phyloP scores from a whole-genome alignment of 768 basidiomycete species.

The Glaciozyma martinii region DNA sequence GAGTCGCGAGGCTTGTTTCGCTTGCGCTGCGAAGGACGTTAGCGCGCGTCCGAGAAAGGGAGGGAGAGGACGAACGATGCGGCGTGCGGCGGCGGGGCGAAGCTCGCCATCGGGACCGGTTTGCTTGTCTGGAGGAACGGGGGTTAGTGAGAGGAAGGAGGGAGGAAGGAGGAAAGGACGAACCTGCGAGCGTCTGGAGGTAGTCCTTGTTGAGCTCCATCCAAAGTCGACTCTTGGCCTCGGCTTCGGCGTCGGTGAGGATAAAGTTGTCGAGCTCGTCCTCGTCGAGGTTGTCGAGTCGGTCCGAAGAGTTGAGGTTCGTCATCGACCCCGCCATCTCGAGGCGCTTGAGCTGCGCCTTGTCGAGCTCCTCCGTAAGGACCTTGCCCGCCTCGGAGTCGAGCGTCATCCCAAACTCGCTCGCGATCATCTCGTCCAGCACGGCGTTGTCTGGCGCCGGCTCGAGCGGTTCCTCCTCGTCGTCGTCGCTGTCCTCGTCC shows the following conservation, averaged over 20 bases:
- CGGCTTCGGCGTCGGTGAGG: constrained; percentile 68
- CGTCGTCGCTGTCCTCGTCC: constrained; percentile 19
- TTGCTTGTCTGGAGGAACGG: constrained; percentile 52
- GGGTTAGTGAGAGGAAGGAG: background rate
- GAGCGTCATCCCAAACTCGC: constrained; percentile 63
- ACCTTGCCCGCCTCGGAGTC: constrained; percentile 48
- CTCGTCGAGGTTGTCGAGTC: constrained; percentile 62
- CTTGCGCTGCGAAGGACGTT: constrained; percentile 27
- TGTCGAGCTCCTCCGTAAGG: constrained; percentile 51
- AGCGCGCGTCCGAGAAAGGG: too few relatives aligned
- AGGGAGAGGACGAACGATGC: constrained; percentile 7
- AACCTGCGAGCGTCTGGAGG: constrained; percentile 75
- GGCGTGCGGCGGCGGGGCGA: constrained; percentile 5
- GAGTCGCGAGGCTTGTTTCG: constrained; percentile 58
- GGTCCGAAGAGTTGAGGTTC: constrained; percentile 31
- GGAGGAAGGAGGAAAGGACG: constrained; percentile 32
- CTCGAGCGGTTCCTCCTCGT: constrained; percentile 5
- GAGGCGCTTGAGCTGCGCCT: constrained; percentile 55
- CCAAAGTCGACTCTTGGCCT: constrained; percentile 83
- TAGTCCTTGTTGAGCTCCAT: constrained; percentile 88
- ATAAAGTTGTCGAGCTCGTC: constrained; percentile 72
- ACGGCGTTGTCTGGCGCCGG: constrained; percentile 43
- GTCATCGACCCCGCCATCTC: constrained; percentile 41
- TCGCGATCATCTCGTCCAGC: constrained; percentile 55
- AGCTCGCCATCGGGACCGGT: constrained; percentile 38